Evolutionary conservation across 345 rosid species (phyloP), one percentile per base, ranked within the genome.

Genomic region (Durio zibethinus): DNA sequence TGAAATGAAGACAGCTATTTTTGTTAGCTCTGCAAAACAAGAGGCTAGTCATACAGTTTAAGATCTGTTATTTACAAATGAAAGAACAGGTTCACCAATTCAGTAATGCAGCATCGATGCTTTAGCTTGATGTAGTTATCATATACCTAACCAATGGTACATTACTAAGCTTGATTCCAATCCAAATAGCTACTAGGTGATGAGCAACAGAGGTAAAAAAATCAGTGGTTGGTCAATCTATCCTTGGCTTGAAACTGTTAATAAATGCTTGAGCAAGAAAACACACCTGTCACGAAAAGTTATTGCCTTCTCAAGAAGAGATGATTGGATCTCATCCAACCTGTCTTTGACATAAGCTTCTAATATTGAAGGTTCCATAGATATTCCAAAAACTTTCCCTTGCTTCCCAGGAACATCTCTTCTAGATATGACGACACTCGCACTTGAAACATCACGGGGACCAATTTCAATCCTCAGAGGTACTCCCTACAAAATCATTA

Each of bases 381-480:
- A 92, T 82, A 96, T 92, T 76, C 94, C 99, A 85, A 92, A 92
- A 40, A 86, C 92, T 83, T 95, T 93, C 38, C 98, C 98, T 81
- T 89, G 86, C 84, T 93, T 93, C 77, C 99, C 98, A 36, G 98
- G 99, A 82, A 93, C 69, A 84, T 92, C 97, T 76, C 99, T 92
- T 83, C 98, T 90, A 21, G 97, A 90, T 76, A 92, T 87, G 72
- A 95, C 99, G 60, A 92, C 97, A 80, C 88, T 89, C 70, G 84
- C 86, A 76, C 90, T 93, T 20, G 94, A 85, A 76, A 92, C 98
- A 82, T 95, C 99, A 10, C 93, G 91, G 57, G 97, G 99, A 84
- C 99, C 97, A 78, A 96, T 91, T 85, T 96, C 99, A 77, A 96
- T 89, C 83, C 98, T 86, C 53, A 95, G 42, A 75, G 99, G 99